phyloP scores from a whole-genome alignment of 164 flowering plant genomes.

The Liriodendron chinense region DNA sequence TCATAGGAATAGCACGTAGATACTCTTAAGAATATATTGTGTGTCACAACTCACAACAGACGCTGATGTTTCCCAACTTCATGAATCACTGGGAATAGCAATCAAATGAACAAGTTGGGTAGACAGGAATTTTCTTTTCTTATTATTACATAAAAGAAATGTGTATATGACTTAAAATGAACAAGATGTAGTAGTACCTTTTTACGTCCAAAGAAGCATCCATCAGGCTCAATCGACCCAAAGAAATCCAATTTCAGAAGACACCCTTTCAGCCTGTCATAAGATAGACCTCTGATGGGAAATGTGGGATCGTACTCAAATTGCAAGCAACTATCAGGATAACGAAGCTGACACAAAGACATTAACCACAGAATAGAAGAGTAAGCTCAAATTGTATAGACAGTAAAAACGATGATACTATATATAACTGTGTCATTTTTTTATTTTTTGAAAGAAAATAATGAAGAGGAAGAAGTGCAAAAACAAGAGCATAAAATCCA shows the following conservation, averaged over 20 bases:
- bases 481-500: no score
- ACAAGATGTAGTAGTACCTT: constrained; percentile 44
- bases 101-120: background rate
- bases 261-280: constrained; percentile 85
- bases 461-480: background rate
- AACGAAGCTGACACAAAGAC: constrained; percentile 55
- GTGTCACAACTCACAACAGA: no score
- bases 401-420: background rate
- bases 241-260: constrained; percentile 89
- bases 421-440: background rate
- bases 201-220: constrained; percentile 86
- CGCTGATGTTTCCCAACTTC: no score
- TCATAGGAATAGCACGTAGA: no score
- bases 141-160: no score
- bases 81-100: background rate
- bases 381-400: background rate
- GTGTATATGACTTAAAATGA: background rate
- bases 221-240: constrained; percentile 89
- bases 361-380: constrained; percentile 10
- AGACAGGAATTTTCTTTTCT: background rate
- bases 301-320: constrained; percentile 73
- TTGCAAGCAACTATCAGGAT: constrained; percentile 71
- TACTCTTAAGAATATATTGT: no score
- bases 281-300: constrained; percentile 84
- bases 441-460: background rate